These are phyloP conservation scores for Candida chauliodis DNA, from an alignment of 805 yeast species.

Conservation along the genomic window DNA sequence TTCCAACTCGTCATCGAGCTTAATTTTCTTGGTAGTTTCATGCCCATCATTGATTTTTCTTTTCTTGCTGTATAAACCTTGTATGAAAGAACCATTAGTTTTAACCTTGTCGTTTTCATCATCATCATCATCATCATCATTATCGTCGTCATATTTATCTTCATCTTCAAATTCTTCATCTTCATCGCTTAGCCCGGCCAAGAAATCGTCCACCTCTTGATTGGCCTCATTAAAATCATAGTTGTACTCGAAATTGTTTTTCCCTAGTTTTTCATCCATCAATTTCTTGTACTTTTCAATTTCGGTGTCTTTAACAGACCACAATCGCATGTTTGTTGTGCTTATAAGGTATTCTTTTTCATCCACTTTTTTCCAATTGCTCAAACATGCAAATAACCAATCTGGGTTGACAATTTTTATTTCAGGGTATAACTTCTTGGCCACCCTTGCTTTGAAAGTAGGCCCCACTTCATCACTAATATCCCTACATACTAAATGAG, in stretches of 20 bases:
- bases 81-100: slow-evolving; percentile 20
- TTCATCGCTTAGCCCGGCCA: slow-evolving; percentile 42
- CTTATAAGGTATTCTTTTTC: slow-evolving; percentile 57
- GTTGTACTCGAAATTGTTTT: slow-evolving; percentile 14
- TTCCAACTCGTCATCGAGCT: slow-evolving; percentile 29
- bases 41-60: slow-evolving; percentile 15
- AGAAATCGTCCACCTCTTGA: slow-evolving; percentile 45
- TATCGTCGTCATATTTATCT: slow-evolving; percentile 19
- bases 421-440: slow-evolving; percentile 55
- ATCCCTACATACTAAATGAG: slow-evolving; percentile 83
- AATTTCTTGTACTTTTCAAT: slow-evolving; percentile 36
- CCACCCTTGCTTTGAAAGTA: slow-evolving; percentile 82
- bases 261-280: slow-evolving; percentile 10
- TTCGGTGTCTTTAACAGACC: slow-evolving; percentile 45
- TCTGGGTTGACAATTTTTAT: slow-evolving; percentile 84
- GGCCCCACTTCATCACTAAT: slow-evolving; percentile 40
- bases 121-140: slow-evolving; percentile 19
- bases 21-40: slow-evolving; percentile 8
- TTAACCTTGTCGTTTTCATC: slow-evolving; percentile 17
- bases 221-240: slow-evolving; percentile 38
- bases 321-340: slow-evolving; percentile 44
- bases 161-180: slow-evolving; percentile 27
- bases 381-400: slow-evolving; percentile 86
- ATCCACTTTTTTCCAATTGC: slow-evolving; percentile 69
- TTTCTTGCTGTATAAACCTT: slow-evolving; percentile 21